These are phyloP conservation scores for Teratosphaeria epicoccoides DNA, from an alignment of 2,329 filamentous ascomycete genomes.

Conservation along the genomic window DNA sequence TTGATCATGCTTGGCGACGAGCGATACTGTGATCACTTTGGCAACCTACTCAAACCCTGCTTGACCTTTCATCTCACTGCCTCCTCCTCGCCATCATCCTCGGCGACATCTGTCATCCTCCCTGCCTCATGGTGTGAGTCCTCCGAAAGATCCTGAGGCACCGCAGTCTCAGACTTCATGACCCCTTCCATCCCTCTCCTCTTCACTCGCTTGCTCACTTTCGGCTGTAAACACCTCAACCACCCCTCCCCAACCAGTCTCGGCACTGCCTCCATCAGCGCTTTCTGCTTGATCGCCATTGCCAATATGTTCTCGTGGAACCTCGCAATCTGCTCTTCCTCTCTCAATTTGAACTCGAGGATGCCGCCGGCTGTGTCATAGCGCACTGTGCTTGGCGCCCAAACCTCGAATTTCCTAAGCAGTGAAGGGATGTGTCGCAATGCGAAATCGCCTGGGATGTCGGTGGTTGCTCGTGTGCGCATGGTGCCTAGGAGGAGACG, in stretches of 20 bases:
- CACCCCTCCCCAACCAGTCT: neutral
- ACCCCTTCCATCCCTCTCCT: neutral
- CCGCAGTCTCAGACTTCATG: neutral
- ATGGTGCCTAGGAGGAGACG: slow-evolving; percentile 15
- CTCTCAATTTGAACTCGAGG: slow-evolving; percentile 15
- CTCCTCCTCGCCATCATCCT: neutral
- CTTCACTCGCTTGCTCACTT: neutral
- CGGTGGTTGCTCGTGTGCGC: neutral
- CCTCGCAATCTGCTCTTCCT: slow-evolving; percentile 6
- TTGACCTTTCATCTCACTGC: neutral
- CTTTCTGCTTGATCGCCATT: neutral
- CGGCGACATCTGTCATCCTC: neutral
- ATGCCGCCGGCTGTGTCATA: slow-evolving; percentile 24
- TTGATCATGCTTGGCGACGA: neutral
- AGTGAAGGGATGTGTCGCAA: slow-evolving; percentile 15
- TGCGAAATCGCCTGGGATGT: slow-evolving; percentile 1
- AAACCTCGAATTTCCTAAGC: slow-evolving; percentile 18
- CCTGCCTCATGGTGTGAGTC: neutral
- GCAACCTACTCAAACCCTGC: neutral
- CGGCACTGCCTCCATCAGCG: neutral
- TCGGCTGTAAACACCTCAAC: neutral
- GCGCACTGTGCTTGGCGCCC: slow-evolving; percentile 9
- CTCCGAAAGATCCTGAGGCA: neutral
- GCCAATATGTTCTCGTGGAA: neutral
- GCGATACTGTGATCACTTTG: neutral